phyloP scores from a whole-genome alignment of 2,329 filamentous ascomycete genomes.

The Periconia sp. region DNA sequence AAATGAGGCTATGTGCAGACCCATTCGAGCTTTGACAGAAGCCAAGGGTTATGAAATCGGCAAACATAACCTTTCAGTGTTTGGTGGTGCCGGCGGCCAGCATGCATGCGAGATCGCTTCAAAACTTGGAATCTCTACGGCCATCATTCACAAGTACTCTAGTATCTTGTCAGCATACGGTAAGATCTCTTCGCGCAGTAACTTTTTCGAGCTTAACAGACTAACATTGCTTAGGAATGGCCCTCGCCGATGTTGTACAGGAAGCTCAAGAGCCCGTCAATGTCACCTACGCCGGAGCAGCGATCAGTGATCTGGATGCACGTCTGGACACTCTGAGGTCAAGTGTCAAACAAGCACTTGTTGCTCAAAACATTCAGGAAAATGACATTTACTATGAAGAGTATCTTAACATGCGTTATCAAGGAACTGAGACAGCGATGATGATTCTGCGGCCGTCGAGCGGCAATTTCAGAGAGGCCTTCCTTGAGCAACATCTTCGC shows the following conservation, averaged over 20 bases:
- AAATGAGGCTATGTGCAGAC: slow-evolving; percentile 83
- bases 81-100: slow-evolving; percentile 86
- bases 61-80: slow-evolving; percentile 80
- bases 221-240: slow-evolving; percentile 60
- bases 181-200: slow-evolving; percentile 58
- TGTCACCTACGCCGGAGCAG: slow-evolving; percentile 55
- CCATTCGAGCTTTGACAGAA: slow-evolving; percentile 84
- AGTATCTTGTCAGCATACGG: slow-evolving; percentile 86
- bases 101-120: slow-evolving; percentile 86
- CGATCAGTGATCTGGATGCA: slow-evolving; percentile 59
- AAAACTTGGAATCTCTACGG: slow-evolving; percentile 76
- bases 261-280: slow-evolving; percentile 22
- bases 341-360: slow-evolving; percentile 60
- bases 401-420: slow-evolving; percentile 88
- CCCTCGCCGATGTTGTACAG: slow-evolving; percentile 48
- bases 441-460: slow-evolving; percentile 76
- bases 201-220: slow-evolving; percentile 75
- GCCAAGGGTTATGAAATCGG: slow-evolving; percentile 86
- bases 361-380: background rate
- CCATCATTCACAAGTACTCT: slow-evolving; percentile 80
- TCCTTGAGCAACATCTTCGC: slow-evolving; percentile 79
- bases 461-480: slow-evolving; percentile 80
- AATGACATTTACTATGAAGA: slow-evolving; percentile 63
- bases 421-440: slow-evolving; percentile 81
- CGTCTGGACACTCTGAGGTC: slow-evolving; percentile 54